A percentile compares a stretch with the other conserved stretches of the same genome.
Evolutionary conservation across 139 green algal genomes (phyloP).

Genomic region (Micractinium conductrix): DNA sequence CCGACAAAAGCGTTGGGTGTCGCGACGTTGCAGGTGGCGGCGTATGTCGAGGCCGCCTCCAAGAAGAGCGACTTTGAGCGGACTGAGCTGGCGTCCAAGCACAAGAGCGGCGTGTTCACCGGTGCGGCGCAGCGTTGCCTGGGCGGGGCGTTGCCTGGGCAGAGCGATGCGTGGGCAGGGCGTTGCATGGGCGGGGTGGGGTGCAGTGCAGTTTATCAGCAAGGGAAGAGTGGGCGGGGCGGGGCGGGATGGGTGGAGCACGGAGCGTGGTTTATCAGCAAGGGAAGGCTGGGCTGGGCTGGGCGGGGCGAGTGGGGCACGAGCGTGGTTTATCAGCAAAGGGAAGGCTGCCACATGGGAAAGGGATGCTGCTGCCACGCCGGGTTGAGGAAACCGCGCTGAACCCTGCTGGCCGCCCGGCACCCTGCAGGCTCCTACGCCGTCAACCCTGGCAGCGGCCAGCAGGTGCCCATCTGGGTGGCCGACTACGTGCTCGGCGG

Average conservation of each 20-base stretch:
- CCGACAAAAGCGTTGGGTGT: too few relatives aligned
- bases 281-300: too few relatives aligned
- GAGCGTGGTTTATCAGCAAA: too few relatives aligned
- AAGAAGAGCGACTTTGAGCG: slow-evolving; percentile 69
- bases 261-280: too few relatives aligned
- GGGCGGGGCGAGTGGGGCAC: too few relatives aligned
- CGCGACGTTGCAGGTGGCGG: too few relatives aligned
- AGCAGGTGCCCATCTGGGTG: slow-evolving; percentile 91
- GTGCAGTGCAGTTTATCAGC: neutral
- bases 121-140: too few relatives aligned
- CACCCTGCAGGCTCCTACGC: slow-evolving; percentile 79
- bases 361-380: neutral
- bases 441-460: slow-evolving; percentile 85
- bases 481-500: slow-evolving; percentile 97
- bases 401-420: neutral
- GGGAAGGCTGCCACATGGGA: neutral
- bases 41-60: slow-evolving; percentile 81
- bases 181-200: too few relatives aligned
- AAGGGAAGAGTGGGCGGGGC: neutral
- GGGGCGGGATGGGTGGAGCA: too few relatives aligned
- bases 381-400: neutral
- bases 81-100: slow-evolving; percentile 89
- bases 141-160: too few relatives aligned
- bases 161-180: neutral
- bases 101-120: slow-evolving; percentile 94